These are phyloP conservation scores for Chaetomidium leptoderma DNA, from an alignment of 495 filamentous ascomycete genomes.

Conservation along the genomic window DNA sequence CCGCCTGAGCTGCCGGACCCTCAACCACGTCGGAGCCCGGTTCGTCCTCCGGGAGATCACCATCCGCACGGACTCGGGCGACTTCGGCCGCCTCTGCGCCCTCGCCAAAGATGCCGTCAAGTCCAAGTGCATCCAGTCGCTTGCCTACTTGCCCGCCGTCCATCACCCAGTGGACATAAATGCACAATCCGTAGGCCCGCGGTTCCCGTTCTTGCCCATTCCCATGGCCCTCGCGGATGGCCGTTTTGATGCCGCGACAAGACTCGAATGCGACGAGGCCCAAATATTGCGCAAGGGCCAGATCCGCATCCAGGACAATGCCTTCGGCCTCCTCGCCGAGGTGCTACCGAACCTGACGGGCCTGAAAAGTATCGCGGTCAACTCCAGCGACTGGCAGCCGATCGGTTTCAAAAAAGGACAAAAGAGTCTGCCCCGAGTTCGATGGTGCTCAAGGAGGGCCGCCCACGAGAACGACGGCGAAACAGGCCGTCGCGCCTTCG, in stretches of 20 bases:
- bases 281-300: not conserved
- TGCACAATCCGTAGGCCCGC: too few relatives aligned
- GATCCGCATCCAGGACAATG: not conserved
- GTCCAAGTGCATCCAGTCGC: slow-evolving; percentile 7
- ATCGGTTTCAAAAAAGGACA: not conserved
- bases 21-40: not conserved
- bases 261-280: not conserved
- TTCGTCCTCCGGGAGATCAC: not conserved
- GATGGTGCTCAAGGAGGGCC: not conserved
- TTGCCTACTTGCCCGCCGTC: not conserved
- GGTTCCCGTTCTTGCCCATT: too few relatives aligned
- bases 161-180: not conserved
- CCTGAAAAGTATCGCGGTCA: not conserved
- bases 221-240: not conserved
- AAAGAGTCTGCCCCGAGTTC: not conserved
- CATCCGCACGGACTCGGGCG: not conserved
- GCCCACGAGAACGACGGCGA: not conserved
- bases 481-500: not conserved
- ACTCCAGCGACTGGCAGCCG: not conserved
- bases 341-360: not conserved
- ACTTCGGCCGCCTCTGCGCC: not conserved
- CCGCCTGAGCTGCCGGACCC: not conserved
- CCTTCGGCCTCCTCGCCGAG: not conserved
- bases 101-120: not conserved
- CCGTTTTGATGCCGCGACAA: not conserved